Evolutionary conservation across 495 filamentous ascomycete genomes (phyloP).

Genomic region (Poronia punctata): DNA sequence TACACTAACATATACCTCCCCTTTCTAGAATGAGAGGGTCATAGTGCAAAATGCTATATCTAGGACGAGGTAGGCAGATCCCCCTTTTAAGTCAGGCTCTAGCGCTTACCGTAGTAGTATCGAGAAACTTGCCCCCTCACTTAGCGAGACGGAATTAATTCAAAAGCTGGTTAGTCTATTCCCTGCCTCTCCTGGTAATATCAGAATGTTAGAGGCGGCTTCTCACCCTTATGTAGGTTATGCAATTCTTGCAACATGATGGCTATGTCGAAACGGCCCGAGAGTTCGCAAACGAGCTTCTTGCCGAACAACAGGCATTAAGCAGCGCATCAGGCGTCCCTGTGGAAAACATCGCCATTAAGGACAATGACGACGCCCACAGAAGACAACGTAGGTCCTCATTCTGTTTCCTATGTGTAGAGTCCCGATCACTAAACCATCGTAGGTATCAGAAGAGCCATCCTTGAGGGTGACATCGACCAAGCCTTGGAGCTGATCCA

Average conservation of each 20-base stretch:
- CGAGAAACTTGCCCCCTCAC: constrained; percentile 30
- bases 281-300: constrained; percentile 80
- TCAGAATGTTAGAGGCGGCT: not conserved
- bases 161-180: constrained; percentile 54
- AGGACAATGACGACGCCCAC: constrained; percentile 81
- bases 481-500: constrained; percentile 75
- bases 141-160: constrained; percentile 70
- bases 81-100: not conserved
- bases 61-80: constrained; percentile 24
- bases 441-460: constrained; percentile 75
- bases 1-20: no score
- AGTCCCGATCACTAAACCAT: constrained; percentile 13
- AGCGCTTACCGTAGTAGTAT: constrained; percentile 19
- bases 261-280: constrained; percentile 93
- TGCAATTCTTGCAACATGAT: constrained; percentile 89
- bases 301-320: constrained; percentile 59
- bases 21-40: constrained; percentile 59
- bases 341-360: constrained; percentile 60
- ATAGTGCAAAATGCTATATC: constrained; percentile 39
- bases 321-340: constrained; percentile 46
- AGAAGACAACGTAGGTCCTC: constrained; percentile 70
- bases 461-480: constrained; percentile 92
- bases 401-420: not conserved
- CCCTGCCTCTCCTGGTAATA: not conserved
- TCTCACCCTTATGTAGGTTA: constrained; percentile 44